A percentile compares a stretch with the other conserved stretches of the same genome.
These are phyloP conservation scores for Septoria linicola DNA, from an alignment of 2,329 filamentous ascomycete genomes.

Conservation along the genomic window DNA sequence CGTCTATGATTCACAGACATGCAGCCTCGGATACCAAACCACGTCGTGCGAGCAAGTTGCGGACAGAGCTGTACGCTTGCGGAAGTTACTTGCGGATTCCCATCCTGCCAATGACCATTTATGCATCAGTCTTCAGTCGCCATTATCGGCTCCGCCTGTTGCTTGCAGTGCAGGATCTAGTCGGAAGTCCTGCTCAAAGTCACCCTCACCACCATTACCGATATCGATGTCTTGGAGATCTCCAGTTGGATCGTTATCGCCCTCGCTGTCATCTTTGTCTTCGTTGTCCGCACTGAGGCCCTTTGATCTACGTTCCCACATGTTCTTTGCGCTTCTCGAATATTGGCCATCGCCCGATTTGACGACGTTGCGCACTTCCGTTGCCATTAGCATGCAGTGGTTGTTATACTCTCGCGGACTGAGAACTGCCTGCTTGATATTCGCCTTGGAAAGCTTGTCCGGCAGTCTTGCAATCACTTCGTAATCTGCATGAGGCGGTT, in stretches of 20 bases:
- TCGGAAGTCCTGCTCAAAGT: constrained; percentile 8
- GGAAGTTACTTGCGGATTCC: too few relatives aligned
- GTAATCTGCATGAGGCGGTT: constrained; percentile 34
- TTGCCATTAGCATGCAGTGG: constrained; percentile 13
- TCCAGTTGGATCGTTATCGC: constrained; percentile 16
- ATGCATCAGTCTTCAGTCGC: neutral
- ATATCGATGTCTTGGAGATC: constrained; percentile 14
- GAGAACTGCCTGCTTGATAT: constrained; percentile 20
- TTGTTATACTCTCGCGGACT: constrained; percentile 7
- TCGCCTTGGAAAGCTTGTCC: constrained; percentile 22
- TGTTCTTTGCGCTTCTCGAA: constrained; percentile 9
- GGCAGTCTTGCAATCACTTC: constrained; percentile 24
- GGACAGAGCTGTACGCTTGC: too few relatives aligned
- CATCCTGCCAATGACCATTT: too few relatives aligned
- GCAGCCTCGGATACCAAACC: too few relatives aligned
- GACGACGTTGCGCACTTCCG: constrained; percentile 16
- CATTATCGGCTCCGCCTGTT: neutral
- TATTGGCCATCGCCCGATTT: constrained; percentile 14
- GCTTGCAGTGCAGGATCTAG: constrained; percentile 4
- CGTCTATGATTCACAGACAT: too few relatives aligned
- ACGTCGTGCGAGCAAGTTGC: too few relatives aligned
- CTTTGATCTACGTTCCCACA: constrained; percentile 19
- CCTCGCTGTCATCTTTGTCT: constrained; percentile 15
- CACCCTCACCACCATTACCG: constrained; percentile 13
- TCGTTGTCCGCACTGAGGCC: constrained; percentile 21